Percentiles rank a stretch among this genome's conserved stretches.
phyloP scores from a whole-genome alignment of 306 rosid genomes.

The Pyrus communis region DNA sequence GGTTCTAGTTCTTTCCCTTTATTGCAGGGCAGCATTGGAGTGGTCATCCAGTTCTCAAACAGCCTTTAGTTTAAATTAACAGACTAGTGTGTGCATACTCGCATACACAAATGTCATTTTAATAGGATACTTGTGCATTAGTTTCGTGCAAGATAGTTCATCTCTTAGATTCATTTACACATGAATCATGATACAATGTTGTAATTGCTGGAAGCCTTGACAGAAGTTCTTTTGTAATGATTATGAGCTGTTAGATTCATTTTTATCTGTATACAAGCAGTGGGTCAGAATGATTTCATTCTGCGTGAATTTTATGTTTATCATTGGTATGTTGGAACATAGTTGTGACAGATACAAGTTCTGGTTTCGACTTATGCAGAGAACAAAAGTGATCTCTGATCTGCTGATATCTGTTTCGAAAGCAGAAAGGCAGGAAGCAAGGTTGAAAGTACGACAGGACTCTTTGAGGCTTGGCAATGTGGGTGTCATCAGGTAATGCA shows the following conservation, averaged over 20 bases:
- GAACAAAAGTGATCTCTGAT: slow-evolving; percentile 85
- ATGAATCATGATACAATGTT: not conserved
- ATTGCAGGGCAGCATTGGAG: not conserved
- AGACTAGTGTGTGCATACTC: not conserved
- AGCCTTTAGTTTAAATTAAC: not conserved
- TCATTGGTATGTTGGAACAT: not conserved
- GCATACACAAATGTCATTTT: not conserved
- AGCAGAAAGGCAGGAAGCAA: slow-evolving; percentile 95
- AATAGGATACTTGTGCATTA: not conserved
- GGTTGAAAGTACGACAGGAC: slow-evolving; percentile 94
- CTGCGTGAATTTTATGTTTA: not conserved
- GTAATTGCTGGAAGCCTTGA: not conserved
- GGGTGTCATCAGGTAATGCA: slow-evolving; percentile 78
- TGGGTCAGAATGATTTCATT: not conserved
- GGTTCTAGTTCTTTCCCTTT: not conserved
- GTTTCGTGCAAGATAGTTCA: not conserved
- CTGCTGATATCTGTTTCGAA: slow-evolving; percentile 93
- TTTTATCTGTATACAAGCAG: not conserved
- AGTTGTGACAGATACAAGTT: slow-evolving; percentile 4
- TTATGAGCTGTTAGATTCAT: not conserved
- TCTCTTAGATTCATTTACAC: not conserved
- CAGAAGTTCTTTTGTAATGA: not conserved
- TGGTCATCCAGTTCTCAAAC: not conserved
- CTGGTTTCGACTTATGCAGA: slow-evolving; percentile 48
- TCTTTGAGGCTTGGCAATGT: slow-evolving; percentile 96